These are phyloP conservation scores for Fraxinus nigra DNA, from an alignment of 305 asterid species.

Conservation along the genomic window DNA sequence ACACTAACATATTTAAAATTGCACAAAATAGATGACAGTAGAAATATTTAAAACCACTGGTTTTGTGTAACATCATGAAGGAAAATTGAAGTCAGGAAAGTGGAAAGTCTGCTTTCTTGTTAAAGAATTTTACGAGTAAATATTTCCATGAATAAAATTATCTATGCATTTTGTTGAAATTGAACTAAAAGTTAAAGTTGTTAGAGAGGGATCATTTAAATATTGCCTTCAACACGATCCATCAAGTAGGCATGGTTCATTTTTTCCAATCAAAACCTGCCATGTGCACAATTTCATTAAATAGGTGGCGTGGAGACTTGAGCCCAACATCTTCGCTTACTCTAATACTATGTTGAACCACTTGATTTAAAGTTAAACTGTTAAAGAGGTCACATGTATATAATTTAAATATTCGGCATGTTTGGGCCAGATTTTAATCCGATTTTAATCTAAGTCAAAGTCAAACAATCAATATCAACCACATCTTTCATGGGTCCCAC, in stretches of 20 bases:
- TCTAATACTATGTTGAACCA: not conserved
- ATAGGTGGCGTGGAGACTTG: not conserved
- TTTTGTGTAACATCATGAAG: constrained; percentile 1
- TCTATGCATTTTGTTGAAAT: not conserved
- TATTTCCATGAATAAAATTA: not conserved
- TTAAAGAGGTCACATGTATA: not conserved
- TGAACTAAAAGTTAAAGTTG: not conserved
- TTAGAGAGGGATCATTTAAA: not conserved
- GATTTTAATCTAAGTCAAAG: too few relatives aligned
- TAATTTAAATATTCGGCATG: not conserved
- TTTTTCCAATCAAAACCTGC: not conserved
- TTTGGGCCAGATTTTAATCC: too few relatives aligned
- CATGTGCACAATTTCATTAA: not conserved
- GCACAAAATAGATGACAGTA: constrained; percentile 12
- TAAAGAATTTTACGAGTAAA: constrained; percentile 6
- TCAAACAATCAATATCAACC: too few relatives aligned
- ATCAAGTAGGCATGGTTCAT: not conserved
- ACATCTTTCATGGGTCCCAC: too few relatives aligned
- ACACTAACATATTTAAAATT: constrained; percentile 7
- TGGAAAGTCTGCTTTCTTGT: constrained; percentile 3
- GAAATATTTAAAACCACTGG: constrained; percentile 1
- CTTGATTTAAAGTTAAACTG: not conserved
- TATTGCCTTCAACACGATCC: not conserved
- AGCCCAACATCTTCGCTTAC: not conserved
- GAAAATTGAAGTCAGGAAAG: constrained; percentile 5